Conservation (phyloP, 2,329 filamentous ascomycete species). For the Ophiostoma australiae region DNA sequence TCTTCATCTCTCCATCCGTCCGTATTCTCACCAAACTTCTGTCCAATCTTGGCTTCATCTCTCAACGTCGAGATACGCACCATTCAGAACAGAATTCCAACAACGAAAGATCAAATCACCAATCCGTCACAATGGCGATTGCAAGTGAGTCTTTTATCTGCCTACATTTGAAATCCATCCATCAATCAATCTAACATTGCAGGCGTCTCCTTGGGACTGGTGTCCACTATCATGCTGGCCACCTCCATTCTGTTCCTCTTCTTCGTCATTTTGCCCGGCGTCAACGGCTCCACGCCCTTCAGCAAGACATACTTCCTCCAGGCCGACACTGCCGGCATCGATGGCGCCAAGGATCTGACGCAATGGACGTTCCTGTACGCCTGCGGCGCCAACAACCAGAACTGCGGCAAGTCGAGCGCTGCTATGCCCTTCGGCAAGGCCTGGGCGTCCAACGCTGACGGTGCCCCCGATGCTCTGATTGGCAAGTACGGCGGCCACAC, state of each 20-base stretch:
- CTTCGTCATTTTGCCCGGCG: conserved; percentile 55
- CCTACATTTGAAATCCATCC: neutral
- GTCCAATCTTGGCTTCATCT: neutral
- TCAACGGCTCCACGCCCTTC: conserved; percentile 51
- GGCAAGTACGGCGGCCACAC: conserved; percentile 52
- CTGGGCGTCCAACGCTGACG: conserved; percentile 47
- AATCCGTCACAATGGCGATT: conserved; percentile 6
- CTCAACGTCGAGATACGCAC: neutral
- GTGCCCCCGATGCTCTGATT: conserved; percentile 43
- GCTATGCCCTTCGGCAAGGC: conserved; percentile 70
- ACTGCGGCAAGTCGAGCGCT: conserved; percentile 60
- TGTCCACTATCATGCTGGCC: conserved; percentile 47
- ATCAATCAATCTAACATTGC: conserved; percentile 13
- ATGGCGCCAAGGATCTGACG: conserved; percentile 59
- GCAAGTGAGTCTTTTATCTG: neutral
- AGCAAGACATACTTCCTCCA: conserved; percentile 80
- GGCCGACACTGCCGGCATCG: conserved; percentile 68
- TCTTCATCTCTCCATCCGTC: neutral
- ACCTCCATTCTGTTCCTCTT: conserved; percentile 51
- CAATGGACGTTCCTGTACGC: conserved; percentile 92
- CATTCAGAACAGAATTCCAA: neutral
- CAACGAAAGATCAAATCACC: neutral
- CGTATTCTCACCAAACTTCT: neutral
- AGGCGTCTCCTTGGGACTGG: conserved; percentile 42
- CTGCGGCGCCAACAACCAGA: conserved; percentile 59